Conservation (phyloP, 2,329 filamentous ascomycete species). For the Macroventuria anomochaeta region DNA sequence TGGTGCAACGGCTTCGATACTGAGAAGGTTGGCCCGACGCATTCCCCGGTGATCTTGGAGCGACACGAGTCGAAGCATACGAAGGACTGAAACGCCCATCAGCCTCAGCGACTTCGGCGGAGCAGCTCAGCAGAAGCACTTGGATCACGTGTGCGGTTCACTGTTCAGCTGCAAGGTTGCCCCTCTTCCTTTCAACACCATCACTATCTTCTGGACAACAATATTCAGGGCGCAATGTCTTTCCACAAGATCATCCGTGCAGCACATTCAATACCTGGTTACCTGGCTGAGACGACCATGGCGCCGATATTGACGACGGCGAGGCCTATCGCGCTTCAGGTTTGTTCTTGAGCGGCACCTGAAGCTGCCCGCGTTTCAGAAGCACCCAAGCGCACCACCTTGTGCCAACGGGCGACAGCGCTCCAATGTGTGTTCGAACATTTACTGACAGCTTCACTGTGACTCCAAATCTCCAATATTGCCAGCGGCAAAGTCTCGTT, state of each 20-base stretch:
- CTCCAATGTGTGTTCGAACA: constrained; percentile 39
- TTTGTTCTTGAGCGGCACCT: constrained; percentile 48
- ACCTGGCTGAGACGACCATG: constrained; percentile 39
- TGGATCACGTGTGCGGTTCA: constrained; percentile 5
- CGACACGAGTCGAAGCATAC: constrained; percentile 1
- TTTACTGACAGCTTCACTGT: constrained; percentile 32
- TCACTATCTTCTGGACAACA: background rate
- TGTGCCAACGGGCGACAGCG: constrained; percentile 45
- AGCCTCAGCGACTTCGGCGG: background rate
- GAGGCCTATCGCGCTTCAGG: constrained; percentile 48
- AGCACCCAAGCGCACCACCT: constrained; percentile 38
- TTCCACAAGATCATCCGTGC: background rate
- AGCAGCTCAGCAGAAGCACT: background rate
- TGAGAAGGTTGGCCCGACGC: background rate
- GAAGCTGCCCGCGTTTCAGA: constrained; percentile 47
- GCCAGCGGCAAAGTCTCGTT: constrained; percentile 33
- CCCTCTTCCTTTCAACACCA: constrained; percentile 2
- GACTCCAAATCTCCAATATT: constrained; percentile 32
- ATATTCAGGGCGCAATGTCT: background rate
- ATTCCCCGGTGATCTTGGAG: background rate
- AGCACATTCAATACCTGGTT: background rate
- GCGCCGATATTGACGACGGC: constrained; percentile 30
- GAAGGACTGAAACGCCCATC: constrained; percentile 6
- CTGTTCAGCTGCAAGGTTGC: background rate
- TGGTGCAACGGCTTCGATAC: background rate